Evolutionary conservation across 257 asterid species (phyloP).

Genomic region (Solanum pinnatisectum): DNA sequence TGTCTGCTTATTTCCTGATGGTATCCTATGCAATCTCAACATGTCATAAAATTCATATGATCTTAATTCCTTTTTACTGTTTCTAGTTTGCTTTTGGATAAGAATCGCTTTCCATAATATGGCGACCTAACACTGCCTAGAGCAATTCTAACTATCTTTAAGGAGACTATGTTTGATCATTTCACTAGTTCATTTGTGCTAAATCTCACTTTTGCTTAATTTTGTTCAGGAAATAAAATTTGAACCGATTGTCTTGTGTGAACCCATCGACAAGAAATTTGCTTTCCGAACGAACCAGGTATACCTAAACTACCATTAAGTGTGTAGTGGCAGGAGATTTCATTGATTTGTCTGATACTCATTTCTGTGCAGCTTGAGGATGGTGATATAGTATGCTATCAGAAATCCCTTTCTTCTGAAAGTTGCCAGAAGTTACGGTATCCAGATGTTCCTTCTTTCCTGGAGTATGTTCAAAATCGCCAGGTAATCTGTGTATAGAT

Average conservation of each 20-base stretch:
- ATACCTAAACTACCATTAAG: neutral
- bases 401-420: slow-evolving; percentile 50
- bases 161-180: neutral
- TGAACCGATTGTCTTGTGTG: slow-evolving; percentile 95
- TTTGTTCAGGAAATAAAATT: slow-evolving; percentile 69
- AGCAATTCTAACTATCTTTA: neutral
- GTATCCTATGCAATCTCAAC: neutral
- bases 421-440: slow-evolving; percentile 49
- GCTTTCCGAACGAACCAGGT: slow-evolving; percentile 80
- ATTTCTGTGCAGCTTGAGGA: slow-evolving; percentile 62
- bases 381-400: slow-evolving; percentile 96
- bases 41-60: neutral
- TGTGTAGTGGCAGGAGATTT: neutral
- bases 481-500: slow-evolving; percentile 39
- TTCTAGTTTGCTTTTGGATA: neutral
- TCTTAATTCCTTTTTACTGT: neutral
- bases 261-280: slow-evolving; percentile 59
- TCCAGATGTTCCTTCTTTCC: slow-evolving; percentile 73
- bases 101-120: neutral
- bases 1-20: neutral
- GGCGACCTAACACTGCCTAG: neutral
- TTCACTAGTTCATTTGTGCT: neutral
- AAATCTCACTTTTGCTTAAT: neutral
- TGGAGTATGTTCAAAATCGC: slow-evolving; percentile 92
- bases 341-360: neutral